These are phyloP conservation scores for Aspergillus tanneri DNA, from an alignment of 2,329 filamentous ascomycete genomes.

Conservation along the genomic window DNA sequence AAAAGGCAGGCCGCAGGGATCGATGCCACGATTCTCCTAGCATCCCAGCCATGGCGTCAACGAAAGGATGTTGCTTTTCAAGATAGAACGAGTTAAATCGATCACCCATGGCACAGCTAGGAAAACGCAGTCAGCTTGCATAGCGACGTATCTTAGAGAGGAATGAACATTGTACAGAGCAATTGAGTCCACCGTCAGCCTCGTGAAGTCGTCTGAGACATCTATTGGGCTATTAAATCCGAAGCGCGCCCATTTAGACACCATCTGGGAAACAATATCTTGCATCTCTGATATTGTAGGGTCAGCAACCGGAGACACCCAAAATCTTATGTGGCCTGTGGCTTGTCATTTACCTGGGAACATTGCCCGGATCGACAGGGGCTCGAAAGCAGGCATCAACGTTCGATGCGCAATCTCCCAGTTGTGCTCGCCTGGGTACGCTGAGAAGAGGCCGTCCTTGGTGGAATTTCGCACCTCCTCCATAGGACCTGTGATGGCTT, in stretches of 20 bases:
- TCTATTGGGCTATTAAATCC: too few species aligned
- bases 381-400: conserved; percentile 14
- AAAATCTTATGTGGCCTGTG: too few species aligned
- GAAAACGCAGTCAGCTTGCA: too few species aligned
- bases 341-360: not conserved
- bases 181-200: conserved; percentile 69
- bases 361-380: conserved; percentile 11
- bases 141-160: too few species aligned
- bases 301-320: too few species aligned
- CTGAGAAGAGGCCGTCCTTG: conserved; percentile 66
- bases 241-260: too few species aligned
- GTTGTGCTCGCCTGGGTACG: conserved; percentile 47
- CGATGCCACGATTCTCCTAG: conserved; percentile 57
- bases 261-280: too few species aligned
- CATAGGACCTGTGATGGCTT: not conserved
- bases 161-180: too few species aligned
- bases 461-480: not conserved
- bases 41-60: conserved; percentile 65
- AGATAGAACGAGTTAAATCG: conserved; percentile 77
- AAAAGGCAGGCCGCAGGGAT: conserved; percentile 48
- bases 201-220: conserved; percentile 67
- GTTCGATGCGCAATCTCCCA: conserved; percentile 55
- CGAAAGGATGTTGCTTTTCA: conserved; percentile 67
- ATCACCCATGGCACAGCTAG: conserved; percentile 65
- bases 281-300: too few species aligned